Evolutionary conservation across 768 basidiomycete species (phyloP), one percentile per base, ranked within the genome.

Genomic region (Russula lepida): DNA sequence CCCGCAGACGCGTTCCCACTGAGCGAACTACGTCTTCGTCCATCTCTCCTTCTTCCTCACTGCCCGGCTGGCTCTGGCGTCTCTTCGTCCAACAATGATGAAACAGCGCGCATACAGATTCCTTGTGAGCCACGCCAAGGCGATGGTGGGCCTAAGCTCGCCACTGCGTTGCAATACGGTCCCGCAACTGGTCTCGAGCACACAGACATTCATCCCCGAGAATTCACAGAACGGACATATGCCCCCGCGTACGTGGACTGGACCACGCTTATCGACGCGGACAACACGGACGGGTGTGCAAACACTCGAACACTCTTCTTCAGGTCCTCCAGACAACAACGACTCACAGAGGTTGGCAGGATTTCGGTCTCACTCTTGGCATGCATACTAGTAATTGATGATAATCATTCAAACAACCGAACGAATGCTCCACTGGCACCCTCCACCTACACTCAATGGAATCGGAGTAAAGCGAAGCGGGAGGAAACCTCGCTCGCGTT

Each of bases 271-370:
- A 67, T 84, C 0, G 79, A 86, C 58, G 77, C 77, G 19, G 88
- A 88, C 15, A 89, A 88, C 68, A 91, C 88, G 0, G 88, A 88
- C 68, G 86, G 81, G 68, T 76, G 56, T 19, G 48, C n/a, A n/a
- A n/a, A n/a, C n/a, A n/a, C n/a, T n/a, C n/a, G n/a, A n/a, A n/a
- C n/a, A n/a, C n/a, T n/a, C n/a, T n/a, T n/a, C n/a, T n/a, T n/a
- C n/a, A n/a, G n/a, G n/a, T n/a, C n/a, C n/a, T n/a, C n/a, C n/a
- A n/a, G n/a, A n/a, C n/a, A n/a, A n/a, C n/a, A n/a, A n/a, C n/a
- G n/a, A n/a, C n/a, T n/a, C n/a, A n/a, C n/a, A n/a, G n/a, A n/a
- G n/a, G n/a, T n/a, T n/a, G n/a, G n/a, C n/a, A n/a, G n/a, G n/a
- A n/a, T n/a, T n/a, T n/a, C n/a, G n/a, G n/a, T n/a, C n/a, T n/a